phyloP scores from a whole-genome alignment of 1,139 yeast species.

The Saccharomycopsis hybrid region DNA sequence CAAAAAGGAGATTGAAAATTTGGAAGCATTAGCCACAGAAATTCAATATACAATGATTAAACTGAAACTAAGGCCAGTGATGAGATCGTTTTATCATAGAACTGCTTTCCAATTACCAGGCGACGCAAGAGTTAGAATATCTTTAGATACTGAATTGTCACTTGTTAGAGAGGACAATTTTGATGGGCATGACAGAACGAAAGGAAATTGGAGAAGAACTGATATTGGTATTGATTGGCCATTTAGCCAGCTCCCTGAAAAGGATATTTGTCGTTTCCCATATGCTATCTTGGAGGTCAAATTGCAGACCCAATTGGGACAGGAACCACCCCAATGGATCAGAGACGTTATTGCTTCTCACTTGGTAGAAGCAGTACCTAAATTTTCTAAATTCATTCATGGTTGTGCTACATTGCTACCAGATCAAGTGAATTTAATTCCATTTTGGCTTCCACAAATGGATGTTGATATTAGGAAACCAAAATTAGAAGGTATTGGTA shows the following conservation, averaged over 20 bases:
- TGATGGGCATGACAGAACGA: constrained; percentile 86
- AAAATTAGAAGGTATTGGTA: constrained; percentile 59
- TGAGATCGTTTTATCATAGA: constrained; percentile 93
- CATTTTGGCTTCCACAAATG: constrained; percentile 99
- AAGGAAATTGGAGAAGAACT: constrained; percentile 95
- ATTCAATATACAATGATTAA: constrained; percentile 84
- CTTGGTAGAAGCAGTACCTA: constrained; percentile 95
- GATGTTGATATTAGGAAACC: constrained; percentile 92
- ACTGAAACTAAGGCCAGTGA: constrained; percentile 83
- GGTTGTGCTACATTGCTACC: constrained; percentile 89
- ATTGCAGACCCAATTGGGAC: constrained; percentile 94
- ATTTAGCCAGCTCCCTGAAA: constrained; percentile 73
- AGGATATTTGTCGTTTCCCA: constrained; percentile 88
- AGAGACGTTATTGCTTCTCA: constrained; percentile 87
- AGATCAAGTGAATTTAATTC: constrained; percentile 73
- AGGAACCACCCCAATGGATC: constrained; percentile 98
- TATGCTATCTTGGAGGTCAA: constrained; percentile 96
- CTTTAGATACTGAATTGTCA: constrained; percentile 89
- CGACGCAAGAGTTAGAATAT: constrained; percentile 96
- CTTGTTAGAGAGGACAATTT: constrained; percentile 97
- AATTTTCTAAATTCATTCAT: constrained; percentile 93
- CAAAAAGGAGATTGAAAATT: constrained; percentile 77
- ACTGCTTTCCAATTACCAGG: constrained; percentile 99
- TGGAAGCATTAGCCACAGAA: constrained; percentile 88
- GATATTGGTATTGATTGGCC: constrained; percentile 98